Evolutionary conservation across 2,329 filamentous ascomycete species (phyloP), one percentile per base, ranked within the genome.

Genomic region (Cercospora beticola): DNA sequence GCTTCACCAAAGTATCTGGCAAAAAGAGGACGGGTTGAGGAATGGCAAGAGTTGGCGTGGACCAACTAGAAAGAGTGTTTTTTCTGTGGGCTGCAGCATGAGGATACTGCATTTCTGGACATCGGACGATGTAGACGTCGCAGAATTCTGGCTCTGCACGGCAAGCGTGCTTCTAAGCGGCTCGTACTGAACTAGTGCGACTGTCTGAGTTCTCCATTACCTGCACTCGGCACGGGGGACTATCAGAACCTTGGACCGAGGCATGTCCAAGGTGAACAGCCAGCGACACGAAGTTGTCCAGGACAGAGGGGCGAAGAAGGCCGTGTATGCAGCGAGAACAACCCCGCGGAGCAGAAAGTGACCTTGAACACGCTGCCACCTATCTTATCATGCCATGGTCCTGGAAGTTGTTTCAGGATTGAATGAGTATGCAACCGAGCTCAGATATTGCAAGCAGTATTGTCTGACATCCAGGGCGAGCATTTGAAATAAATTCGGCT

Each of bases 1-100:
- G 77, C 3, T 82, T 82, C 68, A 77, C 76, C 26, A 79, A 78
- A 68, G 78, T 82, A 16, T 65, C 77, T 18, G 75, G 78, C 23
- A 79, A 80, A 69, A 79, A 79, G 74, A 79, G 74, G 76, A 78
- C 62, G 31, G 62, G 62, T 1, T 65, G 62, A 65, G 16, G 8
- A 10, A 23, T 18, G 10, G n/a, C n/a, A 36, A 64, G 62, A 31
- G 21, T n/a, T 7, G 16, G 43, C 26, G n/a, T 18, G 4, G n/a
- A 52, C 23, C 10, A 7, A 33, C 14, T 33, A 26, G 21, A 18
- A 7, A 23, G 30, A 33, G 28, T 18, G 5, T 18, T 31, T 12
- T 31, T 8, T 7, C 2, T 28, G 8, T 9, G n/a, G 21, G 16
- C 10, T 21, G 56, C 28, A 18, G 28, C 56, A 21, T 18, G 4